Evolutionary conservation across 306 rosid species (phyloP).

Genomic region (Oemleria cerasiformis): DNA sequence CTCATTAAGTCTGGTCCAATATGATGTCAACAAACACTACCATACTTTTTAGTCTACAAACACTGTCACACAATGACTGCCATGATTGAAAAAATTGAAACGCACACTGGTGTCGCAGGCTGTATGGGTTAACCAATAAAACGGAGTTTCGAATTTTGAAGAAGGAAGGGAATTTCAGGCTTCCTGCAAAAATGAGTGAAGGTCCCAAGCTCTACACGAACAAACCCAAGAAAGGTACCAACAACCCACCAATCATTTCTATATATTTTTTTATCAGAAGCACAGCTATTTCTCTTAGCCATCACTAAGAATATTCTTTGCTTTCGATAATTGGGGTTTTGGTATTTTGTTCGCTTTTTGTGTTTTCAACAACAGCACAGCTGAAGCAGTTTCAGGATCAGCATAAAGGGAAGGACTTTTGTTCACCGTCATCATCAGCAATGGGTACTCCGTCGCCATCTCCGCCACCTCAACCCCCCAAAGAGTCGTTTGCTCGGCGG

Average conservation of each 20-base stretch:
- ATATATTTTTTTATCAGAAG: background rate
- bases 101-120: background rate
- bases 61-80: background rate
- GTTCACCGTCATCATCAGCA: conserved; percentile 35
- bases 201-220: conserved; percentile 57
- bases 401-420: conserved; percentile 33
- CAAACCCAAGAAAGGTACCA: conserved; percentile 69
- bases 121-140: background rate
- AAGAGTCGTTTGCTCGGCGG: conserved; percentile 71
- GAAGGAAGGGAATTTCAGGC: background rate
- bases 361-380: conserved; percentile 34
- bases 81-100: background rate
- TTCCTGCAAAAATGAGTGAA: conserved; percentile 43
- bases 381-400: conserved; percentile 56
- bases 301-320: conserved; percentile 17
- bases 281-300: conserved; percentile 8
- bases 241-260: background rate
- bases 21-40: no score
- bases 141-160: background rate
- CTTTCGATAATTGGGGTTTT: conserved; percentile 23
- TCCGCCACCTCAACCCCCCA: conserved; percentile 52
- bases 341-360: conserved; percentile 4
- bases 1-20: no score
- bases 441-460: conserved; percentile 42
- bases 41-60: no score